Evolutionary conservation across 768 basidiomycete species (phyloP).

Genomic region (Agrocybe praecox): DNA sequence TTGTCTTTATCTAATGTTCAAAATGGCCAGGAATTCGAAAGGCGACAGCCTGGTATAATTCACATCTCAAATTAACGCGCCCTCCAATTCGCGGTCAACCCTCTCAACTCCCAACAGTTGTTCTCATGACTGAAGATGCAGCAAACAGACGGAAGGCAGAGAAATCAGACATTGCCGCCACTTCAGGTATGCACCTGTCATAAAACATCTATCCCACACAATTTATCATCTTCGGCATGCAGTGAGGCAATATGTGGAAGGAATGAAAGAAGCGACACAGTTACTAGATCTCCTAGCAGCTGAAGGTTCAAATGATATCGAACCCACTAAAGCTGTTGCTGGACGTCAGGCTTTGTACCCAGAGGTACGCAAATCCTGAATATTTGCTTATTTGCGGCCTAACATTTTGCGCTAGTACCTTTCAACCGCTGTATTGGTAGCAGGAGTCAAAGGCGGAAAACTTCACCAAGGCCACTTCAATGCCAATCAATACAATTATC

Average conservation of each 20-base stretch:
- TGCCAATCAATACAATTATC: conserved; percentile 93
- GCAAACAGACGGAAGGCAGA: conserved; percentile 81
- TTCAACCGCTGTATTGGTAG: conserved; percentile 65
- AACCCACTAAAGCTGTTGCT: conserved; percentile 58
- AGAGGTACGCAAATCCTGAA: conserved; percentile 51
- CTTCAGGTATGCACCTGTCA: conserved; percentile 53
- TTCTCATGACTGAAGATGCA: conserved; percentile 89
- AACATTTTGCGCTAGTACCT: conserved; percentile 65
- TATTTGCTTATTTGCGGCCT: neutral
- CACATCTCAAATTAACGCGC: conserved; percentile 61
- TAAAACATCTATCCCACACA: neutral
- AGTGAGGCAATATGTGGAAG: conserved; percentile 85
- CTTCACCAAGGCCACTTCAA: conserved; percentile 94
- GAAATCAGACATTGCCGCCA: conserved; percentile 56
- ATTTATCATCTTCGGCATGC: neutral
- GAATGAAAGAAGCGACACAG: conserved; percentile 60
- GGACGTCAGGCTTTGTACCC: conserved; percentile 69
- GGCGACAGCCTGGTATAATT: conserved; percentile 84
- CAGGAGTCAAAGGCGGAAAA: conserved; percentile 83
- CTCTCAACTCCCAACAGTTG: conserved; percentile 54
- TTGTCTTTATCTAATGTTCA: conserved; percentile 25
- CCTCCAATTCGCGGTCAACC: conserved; percentile 54
- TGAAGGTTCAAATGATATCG: conserved; percentile 60
- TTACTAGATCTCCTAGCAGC: conserved; percentile 85
- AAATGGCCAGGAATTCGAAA: conserved; percentile 70